Conservation (phyloP, 2,329 filamentous ascomycete genomes). For the Aspergillus sp. region DNA sequence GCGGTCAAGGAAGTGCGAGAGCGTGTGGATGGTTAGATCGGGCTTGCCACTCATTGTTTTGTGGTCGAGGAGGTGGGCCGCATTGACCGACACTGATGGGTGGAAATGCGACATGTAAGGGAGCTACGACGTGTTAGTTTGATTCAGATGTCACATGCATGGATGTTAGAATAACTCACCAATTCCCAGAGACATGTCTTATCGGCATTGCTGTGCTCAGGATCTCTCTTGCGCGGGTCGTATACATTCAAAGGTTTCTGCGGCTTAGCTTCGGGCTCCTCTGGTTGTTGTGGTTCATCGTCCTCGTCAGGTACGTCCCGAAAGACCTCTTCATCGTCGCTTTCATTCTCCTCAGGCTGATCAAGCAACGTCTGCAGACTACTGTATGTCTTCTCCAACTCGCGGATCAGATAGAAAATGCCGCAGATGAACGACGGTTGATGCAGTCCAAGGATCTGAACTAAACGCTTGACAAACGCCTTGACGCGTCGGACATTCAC, state of each 20-base stretch:
- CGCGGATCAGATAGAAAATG: conserved; percentile 79
- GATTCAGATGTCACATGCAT: background rate
- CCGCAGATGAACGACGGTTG: conserved; percentile 90
- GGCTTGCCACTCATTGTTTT: conserved; percentile 76
- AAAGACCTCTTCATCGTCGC: conserved; percentile 63
- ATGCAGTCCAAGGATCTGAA: conserved; percentile 81
- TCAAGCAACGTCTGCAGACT: conserved; percentile 71
- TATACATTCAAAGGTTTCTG: conserved; percentile 47
- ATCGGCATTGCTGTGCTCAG: conserved; percentile 88
- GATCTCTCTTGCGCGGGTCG: conserved; percentile 84
- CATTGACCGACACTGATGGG: conserved; percentile 82
- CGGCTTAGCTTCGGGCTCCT: conserved; percentile 19
- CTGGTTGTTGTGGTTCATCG: conserved; percentile 30
- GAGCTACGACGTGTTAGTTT: conserved; percentile 28
- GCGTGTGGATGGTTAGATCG: conserved; percentile 79
- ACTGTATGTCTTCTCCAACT: conserved; percentile 72
- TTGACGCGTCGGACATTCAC: conserved; percentile 87
- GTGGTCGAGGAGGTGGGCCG: conserved; percentile 61
- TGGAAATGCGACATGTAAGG: conserved; percentile 81
- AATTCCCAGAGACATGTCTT: conserved; percentile 90
- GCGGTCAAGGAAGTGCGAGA: conserved; percentile 93
- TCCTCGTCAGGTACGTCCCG: conserved; percentile 57
- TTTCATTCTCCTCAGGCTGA: conserved; percentile 70
- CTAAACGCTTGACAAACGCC: conserved; percentile 87
- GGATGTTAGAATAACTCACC: conserved; percentile 41